Evolutionary conservation across 192 early-diverging fungal species (phyloP).

Genomic region (Chytriomyces sp.): DNA sequence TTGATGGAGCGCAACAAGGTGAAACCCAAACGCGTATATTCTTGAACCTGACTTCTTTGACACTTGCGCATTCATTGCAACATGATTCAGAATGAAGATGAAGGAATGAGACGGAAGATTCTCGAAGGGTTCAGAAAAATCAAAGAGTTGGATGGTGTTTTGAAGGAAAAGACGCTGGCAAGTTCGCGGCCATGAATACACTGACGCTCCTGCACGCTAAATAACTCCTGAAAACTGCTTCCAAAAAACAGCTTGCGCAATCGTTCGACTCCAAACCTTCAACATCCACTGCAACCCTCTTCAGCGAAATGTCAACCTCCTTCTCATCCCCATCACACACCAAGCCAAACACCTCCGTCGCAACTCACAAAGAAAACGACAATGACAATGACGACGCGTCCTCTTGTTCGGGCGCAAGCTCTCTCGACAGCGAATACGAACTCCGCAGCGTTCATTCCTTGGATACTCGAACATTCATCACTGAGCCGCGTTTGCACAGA

Average conservation of each 20-base stretch:
- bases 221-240: neutral
- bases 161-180: slow-evolving; percentile 46
- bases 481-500: slow-evolving; percentile 47
- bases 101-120: slow-evolving; percentile 29
- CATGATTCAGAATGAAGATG: neutral
- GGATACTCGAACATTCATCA: slow-evolving; percentile 54
- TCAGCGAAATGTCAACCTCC: slow-evolving; percentile 10
- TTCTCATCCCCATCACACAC: slow-evolving; percentile 8
- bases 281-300: slow-evolving; percentile 36
- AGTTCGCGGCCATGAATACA: neutral
- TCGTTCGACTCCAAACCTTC: slow-evolving; percentile 29
- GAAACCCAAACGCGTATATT: too few species aligned
- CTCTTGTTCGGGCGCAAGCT: neutral
- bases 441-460: slow-evolving; percentile 49
- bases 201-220: neutral
- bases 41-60: neutral
- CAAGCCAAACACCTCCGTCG: neutral
- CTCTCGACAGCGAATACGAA: slow-evolving; percentile 40
- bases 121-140: slow-evolving; percentile 44
- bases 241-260: neutral
- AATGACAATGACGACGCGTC: neutral
- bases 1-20: neutral
- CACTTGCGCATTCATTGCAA: neutral
- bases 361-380: neutral
- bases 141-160: slow-evolving; percentile 45